Base-by-base conservation (phyloP, 2,329 filamentous ascomycete genomes). In the Neonectria coccinea region DNA sequence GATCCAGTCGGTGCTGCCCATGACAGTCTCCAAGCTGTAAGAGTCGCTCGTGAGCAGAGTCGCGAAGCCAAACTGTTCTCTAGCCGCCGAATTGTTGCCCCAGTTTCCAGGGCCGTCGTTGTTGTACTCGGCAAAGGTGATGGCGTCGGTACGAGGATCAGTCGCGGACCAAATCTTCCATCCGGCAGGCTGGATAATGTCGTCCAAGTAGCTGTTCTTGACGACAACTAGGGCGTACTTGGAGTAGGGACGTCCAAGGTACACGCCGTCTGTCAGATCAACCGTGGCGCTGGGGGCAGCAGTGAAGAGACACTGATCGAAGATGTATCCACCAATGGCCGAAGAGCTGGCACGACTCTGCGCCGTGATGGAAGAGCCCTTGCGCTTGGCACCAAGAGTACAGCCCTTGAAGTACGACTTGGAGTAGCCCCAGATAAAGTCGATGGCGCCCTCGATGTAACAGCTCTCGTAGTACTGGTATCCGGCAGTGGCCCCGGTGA, bases 71-170 rank as follows among this genome's bases (percentile, higher is more conserved):
- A 72, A 71, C 0, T 47, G 55, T 41, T 71, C 55, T 48, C 70
- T 54, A 2, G 70, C 70, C 0, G 64, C 70, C 0, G 58, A 51
- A 41, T 72, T 72, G 53, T 71, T 72, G 11, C 71, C 70, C 70
- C 70, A 72, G 44, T 66, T 70, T 53, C 70, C 70, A 4, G 70
- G 70, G 9, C 89, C 89, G 1, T 82, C 82, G 74, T 91, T 91
- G 41, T 71, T 78, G 70, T 85, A 90, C 79, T 91, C 89, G 6
- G 78, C 85, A 67, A 86, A 90, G 12, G 79, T 76, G 3, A 89
- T 84, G 74, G 62, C 82, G 79, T 88, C 88, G 88, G 48, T 80
- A 67, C 25, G 70, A 71, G 88, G 89, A 88, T 8, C 88, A 83
- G 2, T 83, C 80, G 18, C 78, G 59, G 70, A 89, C 89, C 74